Base-by-base conservation (phyloP, 345 rosid genomes). In the Eucalyptus virginea region DNA sequence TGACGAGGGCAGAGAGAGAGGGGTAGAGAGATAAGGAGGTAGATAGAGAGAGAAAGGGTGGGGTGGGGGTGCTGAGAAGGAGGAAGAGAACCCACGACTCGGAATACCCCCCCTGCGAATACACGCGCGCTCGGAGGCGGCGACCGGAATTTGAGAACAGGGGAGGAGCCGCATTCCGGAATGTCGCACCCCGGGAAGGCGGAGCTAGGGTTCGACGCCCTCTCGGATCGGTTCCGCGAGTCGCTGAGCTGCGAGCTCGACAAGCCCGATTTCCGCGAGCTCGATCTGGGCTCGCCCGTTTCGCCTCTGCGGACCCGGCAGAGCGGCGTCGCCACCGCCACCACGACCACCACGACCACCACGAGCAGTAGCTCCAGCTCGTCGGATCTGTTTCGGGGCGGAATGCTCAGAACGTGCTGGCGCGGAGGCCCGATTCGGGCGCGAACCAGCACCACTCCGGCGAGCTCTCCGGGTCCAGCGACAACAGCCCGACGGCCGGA, bases 221-320 rank as follows among this genome's bases (percentile, higher is more conserved):
- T 92, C 86, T 50, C 93, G 86, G 92, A 94, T 90, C 94, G 93
- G 69, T 92, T 94, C 40, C 90, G 94, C 67, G 93, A 94, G 88
- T 94, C 99, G 6, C 88, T 93, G 32, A 93, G 89, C 85, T 93
- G 93, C 87, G 97, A 98, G 80, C 89, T 90, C 69, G 94, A 95
- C 92, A 98, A 96, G 93, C 97, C 96, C 28, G 98, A 96, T 94
- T 95, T 89, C 89, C 95, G 98, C 28, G 94, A 93, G 86, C 94
- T 94, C 92, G 95, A 96, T 95, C 94, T 95, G 87, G 99, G 99
- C 77, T 98, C 99, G 18, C 99, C 99, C 9, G 95, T 95, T 54
- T 96, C 99, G 37, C 99, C 99, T 32, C 95, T 97, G 58, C 94
- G 97, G 77, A 91, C 95, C 34, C 94, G 96, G 2, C 90, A 89